Base-by-base conservation (phyloP, 2,329 filamentous ascomycete species). In the Nannizzia gypsea region DNA sequence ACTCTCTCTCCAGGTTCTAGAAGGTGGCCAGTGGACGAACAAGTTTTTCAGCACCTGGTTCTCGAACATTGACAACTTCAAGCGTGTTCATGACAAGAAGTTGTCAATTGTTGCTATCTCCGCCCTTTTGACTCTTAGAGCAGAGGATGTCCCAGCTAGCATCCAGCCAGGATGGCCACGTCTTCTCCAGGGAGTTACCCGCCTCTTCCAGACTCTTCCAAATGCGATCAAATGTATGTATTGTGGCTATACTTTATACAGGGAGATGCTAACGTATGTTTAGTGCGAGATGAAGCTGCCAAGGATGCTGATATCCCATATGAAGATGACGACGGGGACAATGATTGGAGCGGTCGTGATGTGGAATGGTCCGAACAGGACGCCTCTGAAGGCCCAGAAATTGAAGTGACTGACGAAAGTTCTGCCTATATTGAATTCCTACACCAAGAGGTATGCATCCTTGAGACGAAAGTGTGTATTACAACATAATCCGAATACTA, bases 31-130 rank as follows among this genome's bases (percentile, higher is more conserved):
- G 62, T 96, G 91, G 92, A 97, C 93, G 5, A 97, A 97, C 76
- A 95, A 95, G 71, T 99, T 99, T 78, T 99, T 99, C 79, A 96
- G 89, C 74, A 78, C 95, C 61, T 99, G 93, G 93, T 99, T 99
- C 74, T 89, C 89, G 46, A 95, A 86, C 76, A 99, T 99, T 77
- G 88, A 95, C 63, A 86, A 84, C 68, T 97, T 99, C 77, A 88
- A 84, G 58, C 83, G 93, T 46, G 93, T 99, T 1, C 93, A 99
- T 72, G 93, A 99, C 78, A 99, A 99, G 83, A 99, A 96, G 80
- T 80, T 99, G 26, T 96, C 90, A 63, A 96, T 99, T 67, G 89
- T 91, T 17, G 92, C 91, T 54, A 97, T 99, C 67, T 87, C 89
- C 61, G 82, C 90, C 4, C 83, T 99, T 9, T 82, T 99, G 57